phyloP scores from a whole-genome alignment of 306 rosid genomes.

The Prinsepia uniflora region DNA sequence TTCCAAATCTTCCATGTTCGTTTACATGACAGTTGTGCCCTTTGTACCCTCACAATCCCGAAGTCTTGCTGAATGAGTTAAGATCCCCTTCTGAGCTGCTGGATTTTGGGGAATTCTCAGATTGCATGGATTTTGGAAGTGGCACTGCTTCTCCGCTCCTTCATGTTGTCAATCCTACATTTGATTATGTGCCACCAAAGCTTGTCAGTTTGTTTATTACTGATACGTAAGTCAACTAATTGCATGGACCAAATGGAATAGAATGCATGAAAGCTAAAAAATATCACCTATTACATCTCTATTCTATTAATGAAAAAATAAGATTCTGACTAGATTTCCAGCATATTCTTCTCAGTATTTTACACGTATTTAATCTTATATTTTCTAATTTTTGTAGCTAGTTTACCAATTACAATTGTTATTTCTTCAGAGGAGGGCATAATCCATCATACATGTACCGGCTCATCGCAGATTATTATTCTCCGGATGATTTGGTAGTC shows the following conservation, averaged over 20 bases:
- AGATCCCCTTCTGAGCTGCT: slow-evolving; percentile 97
- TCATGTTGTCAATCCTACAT: slow-evolving; percentile 85
- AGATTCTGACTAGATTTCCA: neutral
- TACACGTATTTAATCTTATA: neutral
- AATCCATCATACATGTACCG: slow-evolving; percentile 94
- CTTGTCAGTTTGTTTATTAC: slow-evolving; percentile 88
- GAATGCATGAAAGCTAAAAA: neutral
- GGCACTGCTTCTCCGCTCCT: slow-evolving; percentile 69
- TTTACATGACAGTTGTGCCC: slow-evolving; percentile 75
- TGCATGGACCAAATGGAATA: neutral
- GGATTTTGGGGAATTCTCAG: slow-evolving; percentile 97
- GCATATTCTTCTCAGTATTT: neutral
- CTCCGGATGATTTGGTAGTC: slow-evolving; percentile 92
- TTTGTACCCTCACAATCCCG: slow-evolving; percentile 94
- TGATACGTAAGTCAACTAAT: slow-evolving; percentile 77
- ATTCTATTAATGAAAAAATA: neutral
- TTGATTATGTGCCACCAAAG: slow-evolving; percentile 92
- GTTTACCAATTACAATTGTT: slow-evolving; percentile 21
- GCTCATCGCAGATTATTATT: slow-evolving; percentile 90
- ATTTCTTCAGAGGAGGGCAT: slow-evolving; percentile 82
- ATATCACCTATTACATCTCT: neutral
- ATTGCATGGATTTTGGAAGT: slow-evolving; percentile 80
- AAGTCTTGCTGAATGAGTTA: slow-evolving; percentile 79
- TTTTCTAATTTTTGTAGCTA: slow-evolving; percentile 11
- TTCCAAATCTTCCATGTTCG: slow-evolving; percentile 5